Evolutionary conservation across 495 filamentous ascomycete genomes (phyloP).

Genomic region (Neurospora sp.): DNA sequence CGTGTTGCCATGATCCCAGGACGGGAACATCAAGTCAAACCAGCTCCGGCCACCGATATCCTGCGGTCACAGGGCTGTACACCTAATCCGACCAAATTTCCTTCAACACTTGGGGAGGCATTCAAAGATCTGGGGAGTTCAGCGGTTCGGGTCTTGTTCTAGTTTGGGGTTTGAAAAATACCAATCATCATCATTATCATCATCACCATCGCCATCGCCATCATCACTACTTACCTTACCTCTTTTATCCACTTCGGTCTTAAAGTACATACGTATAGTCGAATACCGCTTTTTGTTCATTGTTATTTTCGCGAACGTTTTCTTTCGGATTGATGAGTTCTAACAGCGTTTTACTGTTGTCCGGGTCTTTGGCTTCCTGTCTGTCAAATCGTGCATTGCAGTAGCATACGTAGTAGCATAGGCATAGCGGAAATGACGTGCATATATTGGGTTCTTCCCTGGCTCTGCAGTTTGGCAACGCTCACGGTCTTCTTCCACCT

Average conservation of each 20-base stretch:
- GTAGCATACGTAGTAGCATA: neutral
- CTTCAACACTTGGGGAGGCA: neutral
- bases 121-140: neutral
- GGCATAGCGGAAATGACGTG: neutral
- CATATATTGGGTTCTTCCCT: too few relatives aligned
- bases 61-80: neutral
- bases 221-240: neutral
- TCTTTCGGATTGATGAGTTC: neutral
- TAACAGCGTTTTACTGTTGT: neutral
- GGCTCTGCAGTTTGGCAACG: too few relatives aligned
- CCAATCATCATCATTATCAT: neutral
- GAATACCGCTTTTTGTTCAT: neutral
- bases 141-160: neutral
- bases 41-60: neutral
- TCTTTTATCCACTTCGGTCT: neutral
- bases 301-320: neutral
- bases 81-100: neutral
- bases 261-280: neutral
- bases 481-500: neutral
- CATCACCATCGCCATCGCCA: neutral
- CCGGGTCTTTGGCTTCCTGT: neutral
- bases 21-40: neutral
- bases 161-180: neutral
- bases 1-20: neutral
- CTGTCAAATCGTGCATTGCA: neutral